Base-by-base conservation (phyloP, 192 early-diverging fungal genomes). In the Coemansia sp. region DNA sequence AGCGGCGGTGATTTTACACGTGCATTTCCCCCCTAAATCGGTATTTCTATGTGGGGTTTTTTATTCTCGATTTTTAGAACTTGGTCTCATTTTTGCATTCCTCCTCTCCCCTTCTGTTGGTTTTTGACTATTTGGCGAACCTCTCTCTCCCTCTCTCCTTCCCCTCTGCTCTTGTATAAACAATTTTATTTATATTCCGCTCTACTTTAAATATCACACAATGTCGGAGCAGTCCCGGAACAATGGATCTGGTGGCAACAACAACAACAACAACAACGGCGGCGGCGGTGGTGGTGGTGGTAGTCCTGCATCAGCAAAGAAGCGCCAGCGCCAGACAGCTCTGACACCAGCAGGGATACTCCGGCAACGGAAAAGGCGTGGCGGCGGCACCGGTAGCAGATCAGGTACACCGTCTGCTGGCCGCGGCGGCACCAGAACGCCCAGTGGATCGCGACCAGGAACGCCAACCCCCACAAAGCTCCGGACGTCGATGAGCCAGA, bases 361-460 rank as follows among this genome's bases (percentile, higher is more conserved):
- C 53, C 71, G 67, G 11, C 76, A 79, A 35, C 66, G 71, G 40
- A 79, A 79, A 61, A 53, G 61, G 17, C 70, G 76, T 14, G 62
- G 59, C 22, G 67, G 73, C 15, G 61, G 33, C 36, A 25, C 41
- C 63, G 17, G 34, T 67, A 10, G 17, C 20, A 17, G 35, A 6
- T 9, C 36, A 13, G 14, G 25, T 19, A 54, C 38, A 40, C 38
- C 38, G 20, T 29, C 29, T 29, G 29, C 29, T 29, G 29, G 29
- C 29, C 29, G 29, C 3, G 29, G 29, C 29, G 10, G 36, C 62
- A 14, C 52, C 62, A 40, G 38, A 52, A 22, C 34, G 11, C 17
- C 52, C 22, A 41, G 62, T 22, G 34, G 62, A 14, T 32, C 50
- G 52, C 63, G 67, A 8, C 58, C 73, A 7, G 64, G 73, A 17